Percentiles rank a stretch among this genome's conserved stretches.
phyloP scores from a whole-genome alignment of 768 basidiomycete species.

The Termitomyces bulborhizus region DNA sequence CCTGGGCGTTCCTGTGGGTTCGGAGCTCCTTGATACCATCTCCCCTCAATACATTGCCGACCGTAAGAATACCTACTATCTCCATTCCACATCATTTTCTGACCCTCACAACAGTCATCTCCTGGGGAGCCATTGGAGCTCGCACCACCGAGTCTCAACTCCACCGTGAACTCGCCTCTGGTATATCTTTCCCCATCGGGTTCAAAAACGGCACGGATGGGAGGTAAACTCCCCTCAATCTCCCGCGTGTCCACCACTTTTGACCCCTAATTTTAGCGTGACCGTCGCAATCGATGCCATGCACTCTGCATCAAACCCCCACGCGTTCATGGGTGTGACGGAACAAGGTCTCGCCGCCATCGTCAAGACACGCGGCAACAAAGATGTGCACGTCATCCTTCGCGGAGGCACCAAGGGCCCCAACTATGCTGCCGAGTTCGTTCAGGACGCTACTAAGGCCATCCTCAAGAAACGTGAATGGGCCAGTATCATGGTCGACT shows the following conservation, averaged over 20 bases:
- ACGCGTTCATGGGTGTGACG: constrained; percentile 94
- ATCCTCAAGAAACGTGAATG: constrained; percentile 60
- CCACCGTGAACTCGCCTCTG: constrained; percentile 93
- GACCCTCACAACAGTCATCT: constrained; percentile 43
- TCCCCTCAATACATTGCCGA: constrained; percentile 81
- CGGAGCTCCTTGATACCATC: constrained; percentile 81
- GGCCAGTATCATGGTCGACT: constrained; percentile 85
- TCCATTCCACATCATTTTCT: neutral
- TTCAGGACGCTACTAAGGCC: constrained; percentile 52
- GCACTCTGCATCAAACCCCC: constrained; percentile 85
- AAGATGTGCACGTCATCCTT: constrained; percentile 93
- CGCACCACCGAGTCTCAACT: constrained; percentile 97
- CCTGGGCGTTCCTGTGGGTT: constrained; percentile 88
- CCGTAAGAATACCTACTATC: constrained; percentile 32
- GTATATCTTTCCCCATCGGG: constrained; percentile 95
- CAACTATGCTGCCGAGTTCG: constrained; percentile 75
- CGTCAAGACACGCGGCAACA: constrained; percentile 81
- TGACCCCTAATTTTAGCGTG: constrained; percentile 36
- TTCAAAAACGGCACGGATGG: constrained; percentile 99
- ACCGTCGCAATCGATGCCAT: constrained; percentile 95
- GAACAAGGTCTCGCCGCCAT: constrained; percentile 90
- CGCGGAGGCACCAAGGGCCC: constrained; percentile 90
- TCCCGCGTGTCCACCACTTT: neutral
- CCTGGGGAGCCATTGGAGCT: constrained; percentile 96
- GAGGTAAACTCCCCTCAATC: constrained; percentile 31